Evolutionary conservation across 257 asterid genomes (phyloP).

Genomic region (Galeopsis tetrahit): DNA sequence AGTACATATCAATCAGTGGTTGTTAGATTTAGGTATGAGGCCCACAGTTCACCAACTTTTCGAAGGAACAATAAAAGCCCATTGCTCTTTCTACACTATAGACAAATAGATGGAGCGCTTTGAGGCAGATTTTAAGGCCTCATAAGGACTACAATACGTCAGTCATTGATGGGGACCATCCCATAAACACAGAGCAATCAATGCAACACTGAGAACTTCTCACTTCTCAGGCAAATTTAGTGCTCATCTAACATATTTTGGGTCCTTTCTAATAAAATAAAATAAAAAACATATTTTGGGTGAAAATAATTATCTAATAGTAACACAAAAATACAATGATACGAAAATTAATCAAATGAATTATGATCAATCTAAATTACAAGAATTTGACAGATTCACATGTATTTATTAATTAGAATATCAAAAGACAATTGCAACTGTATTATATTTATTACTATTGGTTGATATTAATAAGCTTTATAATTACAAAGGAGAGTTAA

Average conservation of each 20-base stretch:
- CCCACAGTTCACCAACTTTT: slow-evolving; percentile 29
- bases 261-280: too few species aligned
- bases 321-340: neutral
- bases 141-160: slow-evolving; percentile 30
- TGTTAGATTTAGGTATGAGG: slow-evolving; percentile 7
- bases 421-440: too few species aligned
- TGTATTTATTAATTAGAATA: too few species aligned
- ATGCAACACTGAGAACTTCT: slow-evolving; percentile 2
- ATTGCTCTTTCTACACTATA: slow-evolving; percentile 26
- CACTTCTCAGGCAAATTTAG: neutral
- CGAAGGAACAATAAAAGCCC: slow-evolving; percentile 22
- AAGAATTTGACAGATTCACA: neutral
- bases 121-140: slow-evolving; percentile 37
- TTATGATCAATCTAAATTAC: neutral
- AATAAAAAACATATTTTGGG: neutral
- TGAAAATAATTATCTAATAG: too few species aligned
- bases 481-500: too few species aligned
- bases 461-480: too few species aligned
- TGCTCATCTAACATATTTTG: too few species aligned
- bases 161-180: slow-evolving; percentile 30
- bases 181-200: slow-evolving; percentile 11
- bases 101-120: slow-evolving; percentile 17
- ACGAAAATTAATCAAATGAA: neutral
- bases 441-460: too few species aligned
- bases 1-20: slow-evolving; percentile 17